These are phyloP conservation scores for Plantago ovata DNA, from an alignment of 257 asterid genomes.

Conservation along the genomic window DNA sequence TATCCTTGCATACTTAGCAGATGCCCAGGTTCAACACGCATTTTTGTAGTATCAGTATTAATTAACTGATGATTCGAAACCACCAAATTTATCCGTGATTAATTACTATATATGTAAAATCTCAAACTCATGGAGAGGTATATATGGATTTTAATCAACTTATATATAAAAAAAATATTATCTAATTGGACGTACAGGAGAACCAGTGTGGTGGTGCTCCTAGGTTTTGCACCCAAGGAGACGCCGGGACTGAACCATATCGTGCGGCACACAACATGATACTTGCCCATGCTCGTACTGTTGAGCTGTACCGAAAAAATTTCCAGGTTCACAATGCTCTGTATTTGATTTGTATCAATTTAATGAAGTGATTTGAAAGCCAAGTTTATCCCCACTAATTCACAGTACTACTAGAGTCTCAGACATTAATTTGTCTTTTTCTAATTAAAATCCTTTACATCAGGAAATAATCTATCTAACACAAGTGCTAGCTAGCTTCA, in stretches of 20 bases:
- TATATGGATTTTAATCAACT: too few species aligned
- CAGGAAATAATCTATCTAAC: background rate
- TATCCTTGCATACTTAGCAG: too few species aligned
- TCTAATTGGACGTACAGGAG: too few species aligned
- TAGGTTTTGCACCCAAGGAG: conserved; percentile 15
- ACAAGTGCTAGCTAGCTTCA: too few species aligned
- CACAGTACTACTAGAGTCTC: too few species aligned
- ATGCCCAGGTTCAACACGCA: background rate
- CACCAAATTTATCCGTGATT: background rate
- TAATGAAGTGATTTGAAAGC: background rate
- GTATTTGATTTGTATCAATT: background rate
- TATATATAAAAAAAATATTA: too few species aligned
- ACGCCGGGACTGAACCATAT: conserved; percentile 34
- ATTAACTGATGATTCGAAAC: background rate
- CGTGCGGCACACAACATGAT: conserved; percentile 27
- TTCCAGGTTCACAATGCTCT: conserved; percentile 21
- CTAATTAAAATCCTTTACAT: background rate
- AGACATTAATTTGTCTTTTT: background rate
- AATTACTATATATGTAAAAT: background rate
- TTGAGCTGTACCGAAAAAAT: conserved; percentile 16
- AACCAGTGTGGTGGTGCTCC: conserved; percentile 1
- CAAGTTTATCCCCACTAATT: too few species aligned
- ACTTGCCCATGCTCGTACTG: conserved; percentile 33
- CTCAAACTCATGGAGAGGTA: too few species aligned
- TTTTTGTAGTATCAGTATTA: too few species aligned